Conservation (phyloP, 75 land plant species). For the Selaginella tamariscina region DNA sequence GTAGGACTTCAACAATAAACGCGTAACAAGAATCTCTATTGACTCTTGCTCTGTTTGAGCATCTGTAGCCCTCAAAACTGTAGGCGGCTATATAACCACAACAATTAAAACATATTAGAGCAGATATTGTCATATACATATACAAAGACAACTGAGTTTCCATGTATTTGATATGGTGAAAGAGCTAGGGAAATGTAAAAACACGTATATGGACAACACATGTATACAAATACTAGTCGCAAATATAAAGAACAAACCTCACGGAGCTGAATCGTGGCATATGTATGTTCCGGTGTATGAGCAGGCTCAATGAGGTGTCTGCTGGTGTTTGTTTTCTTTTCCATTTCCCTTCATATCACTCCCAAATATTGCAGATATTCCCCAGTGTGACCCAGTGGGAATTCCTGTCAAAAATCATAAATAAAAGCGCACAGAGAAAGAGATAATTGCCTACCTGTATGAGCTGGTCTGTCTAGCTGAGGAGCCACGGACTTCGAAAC, state of each 20-base stretch:
- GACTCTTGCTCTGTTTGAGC: constrained; percentile 46
- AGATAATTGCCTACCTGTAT: constrained; percentile 8
- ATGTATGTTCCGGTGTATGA: constrained; percentile 18
- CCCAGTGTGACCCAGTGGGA: constrained; percentile 48
- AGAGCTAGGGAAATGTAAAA: too few species aligned
- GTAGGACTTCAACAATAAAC: constrained; percentile 33
- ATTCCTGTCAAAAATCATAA: constrained; percentile 12
- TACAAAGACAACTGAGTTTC: too few species aligned
- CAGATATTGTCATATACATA: not conserved
- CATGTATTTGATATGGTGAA: too few species aligned
- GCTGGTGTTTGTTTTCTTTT: constrained; percentile 14
- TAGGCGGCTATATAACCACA: constrained; percentile 49
- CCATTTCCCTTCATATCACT: constrained; percentile 18
- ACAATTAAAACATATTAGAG: not conserved
- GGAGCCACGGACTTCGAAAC: constrained; percentile 12
- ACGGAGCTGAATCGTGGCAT: constrained; percentile 25
- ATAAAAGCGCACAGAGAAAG: too few species aligned
- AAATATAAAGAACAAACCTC: constrained; percentile 18
- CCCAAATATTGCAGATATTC: constrained; percentile 72
- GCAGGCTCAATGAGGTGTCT: constrained; percentile 19
- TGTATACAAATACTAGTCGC: too few species aligned
- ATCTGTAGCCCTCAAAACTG: constrained; percentile 61
- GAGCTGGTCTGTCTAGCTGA: constrained; percentile 17
- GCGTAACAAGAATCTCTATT: constrained; percentile 30
- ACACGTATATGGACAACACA: too few species aligned